These are phyloP conservation scores for Aspergillus sp. DNA, from an alignment of 2,329 filamentous ascomycete species.

Conservation along the genomic window DNA sequence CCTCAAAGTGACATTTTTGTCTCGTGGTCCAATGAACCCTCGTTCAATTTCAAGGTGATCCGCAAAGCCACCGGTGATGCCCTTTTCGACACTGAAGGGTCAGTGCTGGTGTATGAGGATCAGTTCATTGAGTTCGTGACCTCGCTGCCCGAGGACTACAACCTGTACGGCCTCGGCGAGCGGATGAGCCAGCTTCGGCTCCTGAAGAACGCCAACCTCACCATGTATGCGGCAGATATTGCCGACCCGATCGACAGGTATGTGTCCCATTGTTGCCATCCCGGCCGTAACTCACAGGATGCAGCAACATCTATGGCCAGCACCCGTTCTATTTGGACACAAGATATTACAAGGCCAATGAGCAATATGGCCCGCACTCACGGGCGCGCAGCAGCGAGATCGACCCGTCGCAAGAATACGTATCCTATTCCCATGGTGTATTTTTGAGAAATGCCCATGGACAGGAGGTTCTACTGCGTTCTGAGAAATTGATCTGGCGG, in stretches of 20 bases:
- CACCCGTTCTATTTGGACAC: slow-evolving; percentile 82
- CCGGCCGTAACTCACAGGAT: neutral
- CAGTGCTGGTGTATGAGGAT: slow-evolving; percentile 68
- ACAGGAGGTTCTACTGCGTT: slow-evolving; percentile 67
- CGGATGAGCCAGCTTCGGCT: slow-evolving; percentile 69
- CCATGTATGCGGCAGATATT: slow-evolving; percentile 66
- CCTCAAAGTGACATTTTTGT: slow-evolving; percentile 49
- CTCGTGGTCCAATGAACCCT: slow-evolving; percentile 57
- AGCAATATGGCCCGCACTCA: slow-evolving; percentile 46
- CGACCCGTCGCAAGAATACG: slow-evolving; percentile 55
- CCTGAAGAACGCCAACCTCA: slow-evolving; percentile 70
- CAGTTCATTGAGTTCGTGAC: slow-evolving; percentile 75
- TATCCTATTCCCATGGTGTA: slow-evolving; percentile 71
- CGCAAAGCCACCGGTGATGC: slow-evolving; percentile 62
- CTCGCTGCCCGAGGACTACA: slow-evolving; percentile 67
- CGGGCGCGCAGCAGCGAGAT: slow-evolving; percentile 57
- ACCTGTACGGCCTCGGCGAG: slow-evolving; percentile 74
- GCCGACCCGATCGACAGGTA: slow-evolving; percentile 54
- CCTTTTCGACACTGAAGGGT: slow-evolving; percentile 66
- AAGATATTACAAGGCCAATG: slow-evolving; percentile 64
- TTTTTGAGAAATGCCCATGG: slow-evolving; percentile 75
- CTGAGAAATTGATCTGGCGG: slow-evolving; percentile 69
- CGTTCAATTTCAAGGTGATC: slow-evolving; percentile 57
- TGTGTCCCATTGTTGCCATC: slow-evolving; percentile 12
- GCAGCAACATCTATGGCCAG: slow-evolving; percentile 68